Percentiles rank a stretch among this genome's conserved stretches.
Conservation (phyloP, 495 filamentous ascomycete genomes). For the Chaetomidium leptoderma region DNA sequence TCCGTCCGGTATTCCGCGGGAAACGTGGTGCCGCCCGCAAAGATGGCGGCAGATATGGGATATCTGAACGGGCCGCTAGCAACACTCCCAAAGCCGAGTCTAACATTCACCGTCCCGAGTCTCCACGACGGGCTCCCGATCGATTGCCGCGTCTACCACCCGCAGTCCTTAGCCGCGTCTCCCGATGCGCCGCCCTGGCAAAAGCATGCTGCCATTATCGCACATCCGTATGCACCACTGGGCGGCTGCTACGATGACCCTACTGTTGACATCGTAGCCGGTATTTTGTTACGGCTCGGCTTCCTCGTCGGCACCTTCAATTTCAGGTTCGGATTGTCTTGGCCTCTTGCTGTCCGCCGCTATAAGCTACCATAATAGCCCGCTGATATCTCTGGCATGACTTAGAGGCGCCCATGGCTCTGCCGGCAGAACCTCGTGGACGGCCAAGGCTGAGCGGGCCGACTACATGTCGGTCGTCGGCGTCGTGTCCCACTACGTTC, state of each 20-base stretch:
- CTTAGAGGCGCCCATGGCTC: conserved; percentile 73
- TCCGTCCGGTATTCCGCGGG: too few relatives aligned
- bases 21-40: not conserved
- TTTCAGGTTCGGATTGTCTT: conserved; percentile 60
- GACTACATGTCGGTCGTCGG: conserved; percentile 80
- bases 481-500: conserved; percentile 69
- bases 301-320: conserved; percentile 88
- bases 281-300: conserved; percentile 60
- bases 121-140: conserved; percentile 70
- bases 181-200: conserved; percentile 35
- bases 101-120: conserved; percentile 78
- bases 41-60: not conserved
- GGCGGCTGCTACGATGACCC: conserved; percentile 84
- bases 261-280: conserved; percentile 60
- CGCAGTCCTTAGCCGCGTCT: conserved; percentile 38
- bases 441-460: conserved; percentile 66
- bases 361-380: not conserved
- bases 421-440: conserved; percentile 78
- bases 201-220: conserved; percentile 68
- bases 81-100: conserved; percentile 52
- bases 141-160: conserved; percentile 78
- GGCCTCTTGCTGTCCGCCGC: not conserved
- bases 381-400: conserved; percentile 1
- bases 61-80: not conserved
- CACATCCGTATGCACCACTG: conserved; percentile 85